Evolutionary conservation across 164 flowering plant species (phyloP), one percentile per base, ranked within the genome.

Genomic region (Sedum album): DNA sequence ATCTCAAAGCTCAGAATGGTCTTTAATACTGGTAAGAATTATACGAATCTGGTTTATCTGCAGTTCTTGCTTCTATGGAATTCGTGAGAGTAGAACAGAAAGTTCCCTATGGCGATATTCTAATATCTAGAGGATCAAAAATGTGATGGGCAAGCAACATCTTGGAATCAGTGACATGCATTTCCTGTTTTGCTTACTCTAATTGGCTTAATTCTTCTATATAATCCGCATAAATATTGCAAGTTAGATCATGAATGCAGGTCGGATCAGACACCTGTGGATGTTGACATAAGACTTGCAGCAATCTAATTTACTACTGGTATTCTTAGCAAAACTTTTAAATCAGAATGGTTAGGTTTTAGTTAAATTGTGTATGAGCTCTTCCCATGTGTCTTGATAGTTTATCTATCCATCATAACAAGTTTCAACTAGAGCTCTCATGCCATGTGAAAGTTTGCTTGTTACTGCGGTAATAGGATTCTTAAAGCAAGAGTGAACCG

Each of bases 91-190:
- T 91, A 31, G 72, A 89, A 35, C 97, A 93, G 70, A 75, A 38
- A 31, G 68, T 46, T 46, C 81, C 97, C 10, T 93, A 78, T 70
- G 97, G 88, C 10, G 93, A 91, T 60, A 89, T 93, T 64, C 71
- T 80, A 72, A 83, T 93, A 60, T 89, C 91, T 8, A 84, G 77
- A 81, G 98, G 97, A 66, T 72, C 82, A 49, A 89, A 86, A 71
- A 85, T 91, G 97, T 88, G 82, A 87, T 18, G 20, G 23, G 60
- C 67, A 25, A 44, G 65, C 18, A 35, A 13, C 15, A 2, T 36
- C 21, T n/a, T 5, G n/a, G 61, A 64, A 35, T 62, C 64, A 33
- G 18, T 38, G 42, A 7, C 38, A 35, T 7, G 35, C 63, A 35
- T 64, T 30, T 14, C 57, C 11, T 51, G 36, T 31, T 68, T 49